Evolutionary conservation across 139 green algal genomes (phyloP).

Genomic region (Tetradesmus obliquus): DNA sequence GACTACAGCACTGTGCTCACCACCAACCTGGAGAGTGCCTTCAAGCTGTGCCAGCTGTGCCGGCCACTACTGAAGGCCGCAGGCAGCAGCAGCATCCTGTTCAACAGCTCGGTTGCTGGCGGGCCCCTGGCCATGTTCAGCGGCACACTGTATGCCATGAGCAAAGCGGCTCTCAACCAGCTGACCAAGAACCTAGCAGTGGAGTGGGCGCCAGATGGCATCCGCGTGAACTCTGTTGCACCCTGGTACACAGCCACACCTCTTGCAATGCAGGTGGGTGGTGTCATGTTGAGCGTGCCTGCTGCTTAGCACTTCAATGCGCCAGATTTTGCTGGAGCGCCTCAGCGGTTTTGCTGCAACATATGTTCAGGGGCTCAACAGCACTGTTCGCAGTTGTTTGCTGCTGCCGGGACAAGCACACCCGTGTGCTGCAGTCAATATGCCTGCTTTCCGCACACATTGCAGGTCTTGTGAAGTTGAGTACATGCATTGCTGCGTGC

Average conservation of each 20-base stretch:
- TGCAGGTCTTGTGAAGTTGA: no score
- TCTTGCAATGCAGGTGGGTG: constrained; percentile 67
- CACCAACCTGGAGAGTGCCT: constrained; percentile 88
- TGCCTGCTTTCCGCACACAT: no score
- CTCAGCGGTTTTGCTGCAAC: no score
- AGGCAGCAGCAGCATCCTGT: constrained; percentile 68
- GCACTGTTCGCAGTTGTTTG: no score
- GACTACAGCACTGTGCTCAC: constrained; percentile 80
- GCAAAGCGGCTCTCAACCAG: constrained; percentile 96
- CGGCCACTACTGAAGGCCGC: constrained; percentile 60
- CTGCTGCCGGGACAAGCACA: no score
- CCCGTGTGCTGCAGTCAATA: no score
- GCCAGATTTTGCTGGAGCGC: no score
- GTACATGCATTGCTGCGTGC: background rate
- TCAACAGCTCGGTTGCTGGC: constrained; percentile 90
- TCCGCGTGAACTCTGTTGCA: constrained; percentile 89
- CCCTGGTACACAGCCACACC: constrained; percentile 88
- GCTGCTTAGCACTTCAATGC: background rate
- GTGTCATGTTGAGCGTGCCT: background rate
- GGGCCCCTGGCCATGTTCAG: constrained; percentile 79
- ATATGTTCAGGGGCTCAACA: no score
- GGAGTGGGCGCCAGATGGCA: constrained; percentile 65
- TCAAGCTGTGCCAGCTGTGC: constrained; percentile 74
- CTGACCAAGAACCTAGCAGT: constrained; percentile 77
- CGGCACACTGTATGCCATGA: constrained; percentile 54